These are phyloP conservation scores for Gillenia trifoliata DNA, from an alignment of 306 rosid species.

Conservation along the genomic window DNA sequence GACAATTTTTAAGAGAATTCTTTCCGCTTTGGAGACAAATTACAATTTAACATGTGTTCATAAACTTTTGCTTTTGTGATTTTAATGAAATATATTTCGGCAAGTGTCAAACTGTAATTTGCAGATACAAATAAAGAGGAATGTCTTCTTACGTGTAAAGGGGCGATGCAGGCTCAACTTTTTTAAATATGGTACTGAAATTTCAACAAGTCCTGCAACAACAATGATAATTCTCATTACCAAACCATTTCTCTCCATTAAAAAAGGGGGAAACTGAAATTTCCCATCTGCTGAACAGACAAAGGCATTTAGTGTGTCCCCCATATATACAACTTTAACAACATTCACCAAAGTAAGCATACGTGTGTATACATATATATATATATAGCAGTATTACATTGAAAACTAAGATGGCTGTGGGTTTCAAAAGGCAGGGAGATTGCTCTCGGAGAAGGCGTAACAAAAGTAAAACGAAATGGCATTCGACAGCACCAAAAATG, in stretches of 20 bases:
- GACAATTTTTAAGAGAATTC: too few relatives aligned
- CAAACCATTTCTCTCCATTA: conserved; percentile 12
- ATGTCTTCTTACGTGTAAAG: neutral
- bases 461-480: conserved; percentile 21
- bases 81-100: neutral
- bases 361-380: conserved; percentile 6
- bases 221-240: neutral
- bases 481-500: conserved; percentile 26
- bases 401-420: conserved; percentile 24
- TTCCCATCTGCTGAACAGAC: conserved; percentile 33
- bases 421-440: conserved; percentile 28
- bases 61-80: too few relatives aligned
- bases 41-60: too few relatives aligned
- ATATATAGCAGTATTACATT: conserved; percentile 15
- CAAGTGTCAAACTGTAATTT: too few relatives aligned
- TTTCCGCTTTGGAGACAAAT: too few relatives aligned
- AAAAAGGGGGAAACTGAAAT: neutral
- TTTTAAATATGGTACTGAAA: neutral
- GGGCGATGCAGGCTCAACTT: too few relatives aligned
- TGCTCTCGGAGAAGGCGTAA: conserved; percentile 15
- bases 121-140: neutral
- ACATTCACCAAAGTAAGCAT: conserved; percentile 29
- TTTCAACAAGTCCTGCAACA: neutral
- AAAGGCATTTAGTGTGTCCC: conserved; percentile 27
- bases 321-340: conserved; percentile 47